phyloP scores from a whole-genome alignment of 1,284 basidiomycete genomes.

The Irpex lacteus region DNA sequence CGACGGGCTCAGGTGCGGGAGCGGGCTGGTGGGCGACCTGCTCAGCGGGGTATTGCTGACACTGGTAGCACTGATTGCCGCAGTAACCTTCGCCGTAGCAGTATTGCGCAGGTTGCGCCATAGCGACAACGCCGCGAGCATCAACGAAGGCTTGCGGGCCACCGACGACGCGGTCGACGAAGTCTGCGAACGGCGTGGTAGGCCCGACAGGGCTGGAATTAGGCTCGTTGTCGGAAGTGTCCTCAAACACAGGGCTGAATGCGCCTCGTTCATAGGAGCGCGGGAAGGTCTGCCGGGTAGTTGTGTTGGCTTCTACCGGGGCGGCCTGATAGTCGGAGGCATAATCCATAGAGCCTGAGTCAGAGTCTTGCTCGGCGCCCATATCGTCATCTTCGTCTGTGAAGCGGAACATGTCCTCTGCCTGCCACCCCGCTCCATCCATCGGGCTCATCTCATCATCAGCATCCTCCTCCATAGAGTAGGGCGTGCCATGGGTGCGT shows the following conservation, averaged over 20 bases:
- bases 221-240: constrained; percentile 56
- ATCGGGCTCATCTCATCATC: constrained; percentile 44
- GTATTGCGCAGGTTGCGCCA: constrained; percentile 20
- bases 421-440: constrained; percentile 24
- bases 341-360: constrained; percentile 16
- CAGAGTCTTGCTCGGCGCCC: constrained; percentile 21
- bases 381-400: constrained; percentile 25
- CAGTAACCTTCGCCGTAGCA: constrained; percentile 24
- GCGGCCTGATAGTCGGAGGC: constrained; percentile 11
- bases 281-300: not conserved
- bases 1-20: constrained; percentile 37
- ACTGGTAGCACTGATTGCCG: constrained; percentile 25
- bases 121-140: constrained; percentile 6
- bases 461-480: constrained; percentile 30
- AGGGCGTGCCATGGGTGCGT: constrained; percentile 19
- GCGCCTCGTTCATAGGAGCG: constrained; percentile 42
- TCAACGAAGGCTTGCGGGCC: constrained; percentile 20
- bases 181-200: constrained; percentile 72
- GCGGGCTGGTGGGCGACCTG: constrained; percentile 20
- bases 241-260: constrained; percentile 64
- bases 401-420: constrained; percentile 19
- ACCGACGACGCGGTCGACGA: constrained; percentile 65
- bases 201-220: constrained; percentile 69
- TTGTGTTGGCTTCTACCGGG: not conserved
- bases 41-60: constrained; percentile 22